Conservation (phyloP, 345 rosid species). For the Populus davidiana region DNA sequence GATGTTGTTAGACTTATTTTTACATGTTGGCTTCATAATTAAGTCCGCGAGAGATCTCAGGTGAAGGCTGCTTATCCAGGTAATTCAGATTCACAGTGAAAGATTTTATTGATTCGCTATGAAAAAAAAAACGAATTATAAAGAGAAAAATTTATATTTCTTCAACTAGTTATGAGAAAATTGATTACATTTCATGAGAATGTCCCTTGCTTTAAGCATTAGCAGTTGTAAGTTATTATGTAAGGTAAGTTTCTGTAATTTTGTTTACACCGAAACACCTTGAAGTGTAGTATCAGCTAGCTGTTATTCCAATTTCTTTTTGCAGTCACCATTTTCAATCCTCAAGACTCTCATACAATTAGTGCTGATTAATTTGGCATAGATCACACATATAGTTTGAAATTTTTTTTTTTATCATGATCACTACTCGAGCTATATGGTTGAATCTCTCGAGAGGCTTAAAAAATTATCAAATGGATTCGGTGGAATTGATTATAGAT, state of each 20-base stretch:
- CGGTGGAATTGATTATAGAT: not conserved
- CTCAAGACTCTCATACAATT: not conserved
- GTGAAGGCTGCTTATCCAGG: not conserved
- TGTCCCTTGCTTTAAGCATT: not conserved
- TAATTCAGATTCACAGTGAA: not conserved
- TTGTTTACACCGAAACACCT: not conserved
- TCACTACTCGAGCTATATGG: not conserved
- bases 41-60: not conserved
- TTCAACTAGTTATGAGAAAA: not conserved
- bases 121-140: too few relatives aligned
- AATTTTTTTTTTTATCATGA: not conserved
- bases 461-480: not conserved
- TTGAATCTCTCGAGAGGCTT: not conserved
- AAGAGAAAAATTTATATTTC: not conserved
- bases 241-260: not conserved
- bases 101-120: too few relatives aligned
- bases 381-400: not conserved
- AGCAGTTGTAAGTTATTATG: not conserved
- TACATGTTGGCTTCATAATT: not conserved
- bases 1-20: not conserved
- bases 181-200: not conserved
- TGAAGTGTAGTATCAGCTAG: not conserved
- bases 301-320: not conserved
- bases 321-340: not conserved
- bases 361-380: not conserved